Evolutionary conservation across 2,329 filamentous ascomycete species (phyloP).

Genomic region (Capronia americana): DNA sequence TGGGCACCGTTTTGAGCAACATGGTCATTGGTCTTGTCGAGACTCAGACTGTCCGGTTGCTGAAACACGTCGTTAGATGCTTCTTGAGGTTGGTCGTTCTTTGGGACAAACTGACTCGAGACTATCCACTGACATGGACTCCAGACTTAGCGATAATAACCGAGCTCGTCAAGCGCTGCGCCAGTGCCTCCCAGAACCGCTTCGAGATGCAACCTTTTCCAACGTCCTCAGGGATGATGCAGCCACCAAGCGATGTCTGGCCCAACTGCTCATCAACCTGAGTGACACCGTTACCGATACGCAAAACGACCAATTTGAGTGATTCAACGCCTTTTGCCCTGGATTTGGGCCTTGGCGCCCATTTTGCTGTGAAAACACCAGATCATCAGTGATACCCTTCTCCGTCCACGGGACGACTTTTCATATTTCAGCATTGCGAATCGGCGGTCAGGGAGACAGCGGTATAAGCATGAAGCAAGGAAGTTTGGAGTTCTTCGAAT

Average conservation of each 20-base stretch:
- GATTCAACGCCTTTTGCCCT: slow-evolving; percentile 16
- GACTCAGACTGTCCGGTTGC: slow-evolving; percentile 90
- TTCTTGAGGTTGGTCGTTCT: slow-evolving; percentile 77
- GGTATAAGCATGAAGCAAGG: slow-evolving; percentile 29
- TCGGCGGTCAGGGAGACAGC: slow-evolving; percentile 29
- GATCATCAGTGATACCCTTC: slow-evolving; percentile 32
- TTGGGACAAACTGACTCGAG: not conserved
- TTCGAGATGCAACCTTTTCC: slow-evolving; percentile 97
- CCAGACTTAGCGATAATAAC: slow-evolving; percentile 90
- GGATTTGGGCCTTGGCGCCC: slow-evolving; percentile 12
- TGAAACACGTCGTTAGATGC: slow-evolving; percentile 97
- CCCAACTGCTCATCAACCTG: slow-evolving; percentile 95
- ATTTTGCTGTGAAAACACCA: slow-evolving; percentile 30
- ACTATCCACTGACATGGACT: slow-evolving; percentile 18
- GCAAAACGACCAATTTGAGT: slow-evolving; percentile 40
- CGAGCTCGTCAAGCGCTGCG: slow-evolving; percentile 91
- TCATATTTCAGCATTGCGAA: slow-evolving; percentile 34
- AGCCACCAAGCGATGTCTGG: slow-evolving; percentile 94
- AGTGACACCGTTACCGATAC: slow-evolving; percentile 79
- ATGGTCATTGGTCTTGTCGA: slow-evolving; percentile 99
- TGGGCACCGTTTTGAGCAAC: slow-evolving; percentile 95
- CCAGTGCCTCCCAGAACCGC: slow-evolving; percentile 95
- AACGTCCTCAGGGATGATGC: slow-evolving; percentile 96
- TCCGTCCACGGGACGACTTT: slow-evolving; percentile 30
- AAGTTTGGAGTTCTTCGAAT: slow-evolving; percentile 32